phyloP scores from a whole-genome alignment of 1,284 basidiomycete genomes.

The Wolfiporia cocos region DNA sequence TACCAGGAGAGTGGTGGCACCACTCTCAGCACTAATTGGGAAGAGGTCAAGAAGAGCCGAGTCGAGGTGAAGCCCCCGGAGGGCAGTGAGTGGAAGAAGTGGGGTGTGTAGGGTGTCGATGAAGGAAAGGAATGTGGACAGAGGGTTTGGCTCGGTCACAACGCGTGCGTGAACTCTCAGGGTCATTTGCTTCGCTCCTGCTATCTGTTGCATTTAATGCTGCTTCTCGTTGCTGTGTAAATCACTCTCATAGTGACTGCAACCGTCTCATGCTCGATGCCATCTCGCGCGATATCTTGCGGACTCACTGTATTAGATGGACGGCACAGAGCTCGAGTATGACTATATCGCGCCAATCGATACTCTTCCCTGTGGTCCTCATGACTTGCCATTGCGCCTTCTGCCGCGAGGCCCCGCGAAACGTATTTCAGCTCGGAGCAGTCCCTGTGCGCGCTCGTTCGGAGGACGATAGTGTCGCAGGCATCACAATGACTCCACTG shows the following conservation, averaged over 20 bases:
- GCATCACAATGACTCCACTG: no score
- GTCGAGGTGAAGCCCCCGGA: conserved; percentile 77
- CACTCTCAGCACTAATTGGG: conserved; percentile 91
- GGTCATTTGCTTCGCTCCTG: background rate
- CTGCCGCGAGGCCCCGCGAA: no score
- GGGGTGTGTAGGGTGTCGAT: conserved; percentile 33
- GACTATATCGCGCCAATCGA: background rate
- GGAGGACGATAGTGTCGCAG: conserved; percentile 4
- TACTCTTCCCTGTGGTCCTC: background rate
- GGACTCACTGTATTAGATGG: no score
- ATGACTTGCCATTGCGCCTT: no score
- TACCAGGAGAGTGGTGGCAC: conserved; percentile 90
- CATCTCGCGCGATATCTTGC: background rate
- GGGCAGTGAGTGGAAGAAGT: conserved; percentile 79
- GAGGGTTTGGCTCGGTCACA: no score
- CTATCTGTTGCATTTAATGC: background rate
- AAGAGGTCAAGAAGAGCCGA: conserved; percentile 65
- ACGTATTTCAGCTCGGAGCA: conserved; percentile 5
- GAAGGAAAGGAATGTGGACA: no score
- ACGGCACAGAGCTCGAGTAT: no score
- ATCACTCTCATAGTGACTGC: no score
- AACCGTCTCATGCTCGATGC: no score
- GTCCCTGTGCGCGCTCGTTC: conserved; percentile 1
- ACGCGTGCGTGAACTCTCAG: background rate
- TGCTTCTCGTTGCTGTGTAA: no score